phyloP scores from a whole-genome alignment of 2,329 filamentous ascomycete species.

The Nothophoma quercina region DNA sequence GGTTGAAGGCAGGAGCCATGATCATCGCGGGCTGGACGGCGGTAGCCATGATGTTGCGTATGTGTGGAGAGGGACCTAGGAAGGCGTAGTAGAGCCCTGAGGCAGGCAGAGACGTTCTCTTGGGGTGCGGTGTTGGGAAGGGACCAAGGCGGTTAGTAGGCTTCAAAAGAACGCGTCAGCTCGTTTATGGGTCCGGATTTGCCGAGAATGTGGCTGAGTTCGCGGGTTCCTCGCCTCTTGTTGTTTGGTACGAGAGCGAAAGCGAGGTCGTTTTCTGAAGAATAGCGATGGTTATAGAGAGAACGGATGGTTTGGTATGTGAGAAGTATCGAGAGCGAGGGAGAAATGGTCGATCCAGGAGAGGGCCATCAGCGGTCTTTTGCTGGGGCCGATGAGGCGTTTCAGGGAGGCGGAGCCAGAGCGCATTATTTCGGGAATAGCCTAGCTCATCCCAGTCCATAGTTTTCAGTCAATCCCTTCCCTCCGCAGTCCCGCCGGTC shows the following conservation, averaged over 20 bases:
- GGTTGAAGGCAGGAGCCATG: constrained; percentile 46
- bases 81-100: constrained; percentile 26
- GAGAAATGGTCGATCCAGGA: constrained; percentile 11
- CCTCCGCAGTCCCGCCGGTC: constrained; percentile 11
- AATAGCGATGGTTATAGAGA: constrained; percentile 8
- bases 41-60: constrained; percentile 42
- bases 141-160: constrained; percentile 40
- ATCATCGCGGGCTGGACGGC: constrained; percentile 47
- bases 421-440: constrained; percentile 24
- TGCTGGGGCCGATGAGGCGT: constrained; percentile 38
- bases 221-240: constrained; percentile 2
- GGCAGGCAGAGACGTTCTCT: constrained; percentile 37
- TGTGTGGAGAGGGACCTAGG: constrained; percentile 23
- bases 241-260: not conserved
- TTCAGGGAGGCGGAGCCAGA: constrained; percentile 29
- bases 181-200: constrained; percentile 42
- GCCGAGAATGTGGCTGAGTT: constrained; percentile 44
- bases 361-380: constrained; percentile 26
- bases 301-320: constrained; percentile 15
- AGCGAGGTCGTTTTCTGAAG: not conserved
- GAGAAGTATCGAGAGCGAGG: constrained; percentile 15
- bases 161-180: constrained; percentile 47
- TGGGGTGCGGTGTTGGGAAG: constrained; percentile 31
- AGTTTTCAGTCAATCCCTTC: constrained; percentile 13
- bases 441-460: constrained; percentile 20